Conservation (phyloP, 1,284 basidiomycete genomes). For the Grifola frondosa region DNA sequence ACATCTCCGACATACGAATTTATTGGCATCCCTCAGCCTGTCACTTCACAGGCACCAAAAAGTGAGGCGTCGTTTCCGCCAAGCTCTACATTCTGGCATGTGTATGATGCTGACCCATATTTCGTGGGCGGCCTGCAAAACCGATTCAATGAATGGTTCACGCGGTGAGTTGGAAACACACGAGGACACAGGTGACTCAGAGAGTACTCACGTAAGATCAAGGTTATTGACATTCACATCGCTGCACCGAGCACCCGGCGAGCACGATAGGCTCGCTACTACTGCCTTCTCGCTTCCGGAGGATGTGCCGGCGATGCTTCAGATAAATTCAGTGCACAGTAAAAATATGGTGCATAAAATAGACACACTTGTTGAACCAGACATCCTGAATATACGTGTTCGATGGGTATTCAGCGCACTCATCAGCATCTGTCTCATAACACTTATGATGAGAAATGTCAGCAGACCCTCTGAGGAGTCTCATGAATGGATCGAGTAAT, state of each 20-base stretch:
- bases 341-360: conserved; percentile 1
- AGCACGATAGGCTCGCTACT: conserved; percentile 58
- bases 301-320: conserved; percentile 55
- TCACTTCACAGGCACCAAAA: conserved; percentile 32
- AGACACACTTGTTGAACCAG: conserved; percentile 45
- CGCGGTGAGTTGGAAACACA: neutral
- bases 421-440: conserved; percentile 33
- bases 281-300: conserved; percentile 44
- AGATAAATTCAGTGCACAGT: too few relatives aligned
- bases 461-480: neutral
- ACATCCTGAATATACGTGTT: conserved; percentile 48
- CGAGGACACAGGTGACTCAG: neutral
- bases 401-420: conserved; percentile 35
- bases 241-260: conserved; percentile 47
- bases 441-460: too few relatives aligned
- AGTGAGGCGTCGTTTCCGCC: conserved; percentile 30
- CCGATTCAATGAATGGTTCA: neutral
- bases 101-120: conserved; percentile 30
- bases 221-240: conserved; percentile 51
- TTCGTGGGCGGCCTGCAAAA: conserved; percentile 28
- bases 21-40: conserved; percentile 18
- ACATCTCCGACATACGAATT: too few relatives aligned
- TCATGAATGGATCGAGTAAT: neutral
- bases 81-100: conserved; percentile 34
- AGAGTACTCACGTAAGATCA: conserved; percentile 32